Base-by-base conservation (phyloP, 306 rosid species). In the Vigna unguiculata region DNA sequence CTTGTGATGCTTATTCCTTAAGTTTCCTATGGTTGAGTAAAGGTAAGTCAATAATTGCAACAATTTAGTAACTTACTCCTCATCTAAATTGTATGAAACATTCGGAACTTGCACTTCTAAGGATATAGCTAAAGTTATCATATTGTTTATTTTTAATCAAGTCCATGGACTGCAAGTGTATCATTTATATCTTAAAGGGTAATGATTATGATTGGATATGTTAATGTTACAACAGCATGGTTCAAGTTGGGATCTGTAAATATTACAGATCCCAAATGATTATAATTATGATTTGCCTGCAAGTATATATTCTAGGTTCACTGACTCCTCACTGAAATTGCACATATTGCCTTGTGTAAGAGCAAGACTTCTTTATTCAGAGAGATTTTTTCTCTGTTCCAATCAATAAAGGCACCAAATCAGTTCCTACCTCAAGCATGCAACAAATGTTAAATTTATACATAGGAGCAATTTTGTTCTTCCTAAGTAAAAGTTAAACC, bases 201-300 rank as follows among this genome's bases (percentile, higher is more conserved):
- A 68, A 55, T 58, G 51, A 32, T 57, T 45, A 58, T 73, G 74
- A 40, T 77, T 81, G 63, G 19, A 43, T 12, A 25, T 13, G 65
- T 59, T 28, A 25, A 25, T 13, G 40, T 28, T 15, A 25, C 21
- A 10, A 34, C 9, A 52, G 7, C 43, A 47, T 17, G 17, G 55
- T 54, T 32, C 85, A 20, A 73, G 43, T 71, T 25, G 30, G 30
- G 30, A 25, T 25, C 4, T 25, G 30, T 25, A 25, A 25, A 25
- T 25, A 25, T 3, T 3, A 25, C 30, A 3, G 30, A 25, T 25
- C 30, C 30, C 30, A 25, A 25, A 3, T 25, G 4, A 25, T 25
- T 25, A 25, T 25, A 25, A 25, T 25, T 25, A 25, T 25, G 30
- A 30, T 30, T 30, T 30, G 86, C 82, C 87, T 85, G 86, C 77